Percentiles rank a stretch among this genome's conserved stretches.
Evolutionary conservation across 306 rosid genomes (phyloP).

Genomic region (Medicago lupulina): DNA sequence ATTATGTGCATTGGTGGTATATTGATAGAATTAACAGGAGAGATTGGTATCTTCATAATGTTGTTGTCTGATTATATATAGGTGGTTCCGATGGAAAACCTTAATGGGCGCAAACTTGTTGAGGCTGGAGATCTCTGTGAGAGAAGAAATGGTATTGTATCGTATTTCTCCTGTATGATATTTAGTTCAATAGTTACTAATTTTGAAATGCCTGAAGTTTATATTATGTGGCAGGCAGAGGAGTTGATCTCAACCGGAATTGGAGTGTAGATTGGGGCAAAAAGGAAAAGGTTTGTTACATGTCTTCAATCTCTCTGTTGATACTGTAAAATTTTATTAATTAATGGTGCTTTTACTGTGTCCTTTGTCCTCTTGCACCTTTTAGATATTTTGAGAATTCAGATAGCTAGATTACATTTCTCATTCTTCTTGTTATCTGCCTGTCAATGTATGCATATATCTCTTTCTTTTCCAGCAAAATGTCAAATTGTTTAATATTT

Average conservation of each 20-base stretch:
- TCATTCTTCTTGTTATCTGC: slow-evolving; percentile 32
- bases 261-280: slow-evolving; percentile 99
- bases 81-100: slow-evolving; percentile 97
- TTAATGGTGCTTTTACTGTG: slow-evolving; percentile 12
- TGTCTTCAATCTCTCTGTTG: slow-evolving; percentile 16
- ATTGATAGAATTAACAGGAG: slow-evolving; percentile 23
- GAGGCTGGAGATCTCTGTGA: slow-evolving; percentile 94
- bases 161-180: slow-evolving; percentile 37
- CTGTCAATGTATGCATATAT: slow-evolving; percentile 11
- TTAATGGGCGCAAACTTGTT: slow-evolving; percentile 86
- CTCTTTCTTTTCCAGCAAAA: slow-evolving; percentile 21
- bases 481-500: background rate
- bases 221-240: slow-evolving; percentile 75
- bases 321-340: background rate
- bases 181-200: slow-evolving; percentile 25
- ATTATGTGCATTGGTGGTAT: slow-evolving; percentile 9
- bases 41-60: slow-evolving; percentile 28
- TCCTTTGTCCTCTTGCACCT: slow-evolving; percentile 18
- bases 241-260: slow-evolving; percentile 97
- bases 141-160: slow-evolving; percentile 94
- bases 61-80: slow-evolving; percentile 50
- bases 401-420: slow-evolving; percentile 1
- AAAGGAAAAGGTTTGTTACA: slow-evolving; percentile 81
- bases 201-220: slow-evolving; percentile 46
- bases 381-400: background rate